These are phyloP conservation scores for Mycena galericulata DNA, from an alignment of 768 basidiomycete species.

Conservation along the genomic window DNA sequence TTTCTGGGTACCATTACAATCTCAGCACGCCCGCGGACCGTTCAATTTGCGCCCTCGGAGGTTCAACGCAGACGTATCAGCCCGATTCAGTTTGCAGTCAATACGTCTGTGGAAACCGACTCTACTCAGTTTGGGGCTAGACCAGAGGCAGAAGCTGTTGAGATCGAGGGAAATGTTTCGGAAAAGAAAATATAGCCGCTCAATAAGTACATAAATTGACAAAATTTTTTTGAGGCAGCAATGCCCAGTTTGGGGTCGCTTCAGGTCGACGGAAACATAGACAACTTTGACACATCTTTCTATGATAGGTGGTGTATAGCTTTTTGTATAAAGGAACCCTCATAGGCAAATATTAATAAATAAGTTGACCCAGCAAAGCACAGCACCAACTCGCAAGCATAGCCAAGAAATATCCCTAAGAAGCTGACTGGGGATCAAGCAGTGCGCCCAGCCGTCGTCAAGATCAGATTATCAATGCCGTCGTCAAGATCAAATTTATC, in stretches of 20 bases:
- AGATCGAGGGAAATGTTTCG: constrained; percentile 15
- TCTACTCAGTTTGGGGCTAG: constrained; percentile 10
- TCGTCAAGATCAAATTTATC: too few relatives aligned
- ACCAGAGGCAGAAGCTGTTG: constrained; percentile 7
- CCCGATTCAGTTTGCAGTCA: constrained; percentile 14
- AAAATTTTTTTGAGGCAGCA: constrained; percentile 1
- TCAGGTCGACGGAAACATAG: neutral
- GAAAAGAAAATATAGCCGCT: constrained; percentile 9
- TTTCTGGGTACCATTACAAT: constrained; percentile 3
- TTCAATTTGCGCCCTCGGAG: constrained; percentile 16
- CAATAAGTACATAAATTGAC: neutral
- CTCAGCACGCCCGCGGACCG: constrained; percentile 12
- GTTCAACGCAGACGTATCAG: constrained; percentile 12
- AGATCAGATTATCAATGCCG: too few relatives aligned
- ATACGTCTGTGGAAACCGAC: constrained; percentile 13
- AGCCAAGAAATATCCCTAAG: too few relatives aligned
- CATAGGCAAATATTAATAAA: too few relatives aligned
- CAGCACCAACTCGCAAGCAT: too few relatives aligned
- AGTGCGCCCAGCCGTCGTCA: too few relatives aligned
- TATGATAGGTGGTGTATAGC: constrained; percentile 5
- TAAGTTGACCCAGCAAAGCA: too few relatives aligned
- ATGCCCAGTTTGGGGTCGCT: constrained; percentile 5
- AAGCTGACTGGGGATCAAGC: too few relatives aligned
- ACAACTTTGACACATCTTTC: constrained; percentile 7
- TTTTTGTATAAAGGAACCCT: too few relatives aligned